Evolutionary conservation across 148 eudicot genomes (phyloP).

Genomic region (Rhododendron kiyosumense): DNA sequence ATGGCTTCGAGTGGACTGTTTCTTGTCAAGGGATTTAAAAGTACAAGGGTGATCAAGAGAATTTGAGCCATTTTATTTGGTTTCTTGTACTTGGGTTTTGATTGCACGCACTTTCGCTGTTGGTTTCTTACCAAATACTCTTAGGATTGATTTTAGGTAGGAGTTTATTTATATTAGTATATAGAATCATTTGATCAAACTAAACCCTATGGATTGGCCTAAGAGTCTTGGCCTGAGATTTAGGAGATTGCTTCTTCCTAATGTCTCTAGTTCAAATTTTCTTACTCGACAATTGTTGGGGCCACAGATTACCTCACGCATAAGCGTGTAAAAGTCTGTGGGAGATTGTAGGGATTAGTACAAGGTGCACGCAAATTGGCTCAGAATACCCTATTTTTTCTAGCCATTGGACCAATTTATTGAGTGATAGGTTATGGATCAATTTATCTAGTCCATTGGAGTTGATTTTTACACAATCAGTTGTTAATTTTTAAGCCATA

Average conservation of each 20-base stretch:
- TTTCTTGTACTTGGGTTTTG: not conserved
- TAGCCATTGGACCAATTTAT: not conserved
- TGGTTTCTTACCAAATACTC: not conserved
- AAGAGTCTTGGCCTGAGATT: not conserved
- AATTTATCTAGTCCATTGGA: too few species aligned
- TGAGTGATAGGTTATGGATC: too few species aligned
- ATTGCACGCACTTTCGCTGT: not conserved
- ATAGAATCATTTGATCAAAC: not conserved
- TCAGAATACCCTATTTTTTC: too few species aligned
- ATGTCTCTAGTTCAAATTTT: not conserved
- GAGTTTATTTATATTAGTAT: not conserved
- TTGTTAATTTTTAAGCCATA: not conserved
- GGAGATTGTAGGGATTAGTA: not conserved
- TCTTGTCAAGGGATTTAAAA: not conserved
- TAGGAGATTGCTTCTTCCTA: not conserved
- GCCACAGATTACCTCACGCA: not conserved
- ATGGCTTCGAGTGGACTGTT: not conserved
- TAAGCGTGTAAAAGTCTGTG: not conserved
- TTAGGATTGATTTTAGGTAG: not conserved
- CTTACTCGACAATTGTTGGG: not conserved
- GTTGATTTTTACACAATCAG: too few species aligned
- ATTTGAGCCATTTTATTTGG: not conserved
- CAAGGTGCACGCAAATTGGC: not conserved
- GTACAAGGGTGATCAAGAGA: not conserved
- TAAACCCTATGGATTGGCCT: not conserved